phyloP scores from a whole-genome alignment of 345 rosid species.

The Hypericum androsaemum region DNA sequence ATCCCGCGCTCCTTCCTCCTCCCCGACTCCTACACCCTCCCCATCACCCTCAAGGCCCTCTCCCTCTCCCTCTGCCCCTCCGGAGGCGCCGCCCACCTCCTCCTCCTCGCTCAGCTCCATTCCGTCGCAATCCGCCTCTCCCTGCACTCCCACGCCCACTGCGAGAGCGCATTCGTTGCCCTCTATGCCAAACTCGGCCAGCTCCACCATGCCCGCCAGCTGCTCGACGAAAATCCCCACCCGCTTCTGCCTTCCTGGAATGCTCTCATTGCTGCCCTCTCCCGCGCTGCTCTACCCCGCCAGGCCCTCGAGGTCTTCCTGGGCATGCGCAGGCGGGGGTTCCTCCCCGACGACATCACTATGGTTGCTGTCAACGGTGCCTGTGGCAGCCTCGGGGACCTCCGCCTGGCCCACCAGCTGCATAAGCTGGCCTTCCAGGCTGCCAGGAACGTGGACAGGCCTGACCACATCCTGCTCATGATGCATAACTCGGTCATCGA shows the following conservation, averaged over 20 bases:
- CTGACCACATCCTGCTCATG: conserved; percentile 46
- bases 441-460: conserved; percentile 25
- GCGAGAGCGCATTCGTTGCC: too few relatives aligned
- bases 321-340: too few relatives aligned
- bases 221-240: too few relatives aligned
- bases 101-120: conserved; percentile 52
- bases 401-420: too few relatives aligned
- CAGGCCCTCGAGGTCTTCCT: conserved; percentile 54
- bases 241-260: conserved; percentile 57
- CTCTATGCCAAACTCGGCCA: too few relatives aligned
- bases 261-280: conserved; percentile 49
- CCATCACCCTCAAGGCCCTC: conserved; percentile 49
- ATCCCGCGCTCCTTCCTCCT: conserved; percentile 47
- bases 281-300: conserved; percentile 41
- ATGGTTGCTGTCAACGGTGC: too few relatives aligned
- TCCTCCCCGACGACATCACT: too few relatives aligned
- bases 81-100: too few relatives aligned
- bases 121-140: conserved; percentile 45
- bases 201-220: too few relatives aligned
- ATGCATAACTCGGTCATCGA: conserved; percentile 71
- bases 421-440: too few relatives aligned
- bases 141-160: conserved; percentile 44
- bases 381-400: too few relatives aligned
- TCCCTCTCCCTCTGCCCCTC: conserved; percentile 31
- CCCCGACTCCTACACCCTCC: conserved; percentile 69